Evolutionary conservation across 2,329 filamentous ascomycete species (phyloP).

Genomic region (Trichoderma sp.): DNA sequence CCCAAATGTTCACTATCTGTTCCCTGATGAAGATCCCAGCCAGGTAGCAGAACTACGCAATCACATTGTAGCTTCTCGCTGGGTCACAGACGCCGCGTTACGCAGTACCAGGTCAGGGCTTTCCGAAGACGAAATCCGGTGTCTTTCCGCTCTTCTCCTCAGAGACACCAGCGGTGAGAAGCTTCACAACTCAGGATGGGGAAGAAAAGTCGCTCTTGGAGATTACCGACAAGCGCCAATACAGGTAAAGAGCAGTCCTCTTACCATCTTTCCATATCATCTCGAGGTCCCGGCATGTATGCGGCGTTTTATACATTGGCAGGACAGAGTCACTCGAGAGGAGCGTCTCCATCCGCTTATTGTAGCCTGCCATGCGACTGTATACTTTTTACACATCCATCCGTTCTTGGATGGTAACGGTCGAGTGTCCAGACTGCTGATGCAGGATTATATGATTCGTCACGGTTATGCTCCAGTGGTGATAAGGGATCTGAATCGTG

Average conservation of each 20-base stretch:
- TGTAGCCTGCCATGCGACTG: not conserved
- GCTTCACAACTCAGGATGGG: not conserved
- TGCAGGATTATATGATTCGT: not conserved
- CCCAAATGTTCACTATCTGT: not conserved
- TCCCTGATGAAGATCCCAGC: not conserved
- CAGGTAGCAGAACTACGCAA: not conserved
- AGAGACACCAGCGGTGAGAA: not conserved
- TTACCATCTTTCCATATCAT: not conserved
- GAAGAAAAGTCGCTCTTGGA: not conserved
- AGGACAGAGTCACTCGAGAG: not conserved
- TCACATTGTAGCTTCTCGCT: not conserved
- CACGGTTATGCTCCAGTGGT: not conserved
- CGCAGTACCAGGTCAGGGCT: not conserved
- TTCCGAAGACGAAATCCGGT: not conserved
- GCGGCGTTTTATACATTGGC: not conserved
- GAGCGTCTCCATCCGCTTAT: not conserved
- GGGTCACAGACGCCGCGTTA: not conserved
- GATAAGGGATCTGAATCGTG: not conserved
- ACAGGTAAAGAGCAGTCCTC: not conserved
- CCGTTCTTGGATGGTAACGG: not conserved
- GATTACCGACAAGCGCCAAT: not conserved
- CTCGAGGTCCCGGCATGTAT: not conserved
- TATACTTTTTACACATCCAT: not conserved
- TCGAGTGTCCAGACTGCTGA: not conserved
- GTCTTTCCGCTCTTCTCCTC: not conserved